These are phyloP conservation scores for Populus hybrid DNA, from an alignment of 441 rosid genomes.

Conservation along the genomic window DNA sequence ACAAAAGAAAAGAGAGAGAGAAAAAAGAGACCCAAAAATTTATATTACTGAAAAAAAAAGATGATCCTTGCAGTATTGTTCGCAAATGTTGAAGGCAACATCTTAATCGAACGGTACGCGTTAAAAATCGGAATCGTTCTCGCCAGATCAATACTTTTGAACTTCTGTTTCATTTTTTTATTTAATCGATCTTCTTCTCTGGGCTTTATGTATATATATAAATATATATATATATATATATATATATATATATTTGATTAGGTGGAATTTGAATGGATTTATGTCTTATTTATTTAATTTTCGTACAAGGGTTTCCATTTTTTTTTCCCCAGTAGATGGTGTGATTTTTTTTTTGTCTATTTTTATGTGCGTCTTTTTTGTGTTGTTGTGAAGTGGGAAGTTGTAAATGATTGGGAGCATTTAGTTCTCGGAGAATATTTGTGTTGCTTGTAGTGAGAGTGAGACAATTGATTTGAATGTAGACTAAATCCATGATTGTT, in stretches of 20 bases:
- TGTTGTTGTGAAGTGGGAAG: too few species aligned
- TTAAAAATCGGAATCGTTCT: neutral
- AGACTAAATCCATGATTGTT: too few species aligned
- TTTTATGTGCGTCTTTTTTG: too few species aligned
- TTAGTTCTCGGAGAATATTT: too few species aligned
- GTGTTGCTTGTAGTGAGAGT: too few species aligned
- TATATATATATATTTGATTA: neutral
- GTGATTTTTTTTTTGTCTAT: too few species aligned
- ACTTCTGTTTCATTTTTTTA: neutral
- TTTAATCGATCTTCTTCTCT: neutral
- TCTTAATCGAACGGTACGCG: conserved; percentile 69
- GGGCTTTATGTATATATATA: too few species aligned
- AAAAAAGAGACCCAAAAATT: neutral
- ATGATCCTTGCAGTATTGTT: conserved; percentile 87
- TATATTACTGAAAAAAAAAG: neutral
- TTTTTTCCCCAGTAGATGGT: too few species aligned
- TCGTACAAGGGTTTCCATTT: neutral
- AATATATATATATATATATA: too few species aligned
- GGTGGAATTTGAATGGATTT: neutral
- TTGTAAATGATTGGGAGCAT: too few species aligned
- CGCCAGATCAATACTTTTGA: neutral
- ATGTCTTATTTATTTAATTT: neutral
- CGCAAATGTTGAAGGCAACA: conserved; percentile 85
- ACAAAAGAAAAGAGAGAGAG: neutral
- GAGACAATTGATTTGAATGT: too few species aligned